Percentiles rank a stretch among this genome's conserved stretches.
Conservation (phyloP, 805 yeast genomes). For the Lipomyces chichibuensis region DNA sequence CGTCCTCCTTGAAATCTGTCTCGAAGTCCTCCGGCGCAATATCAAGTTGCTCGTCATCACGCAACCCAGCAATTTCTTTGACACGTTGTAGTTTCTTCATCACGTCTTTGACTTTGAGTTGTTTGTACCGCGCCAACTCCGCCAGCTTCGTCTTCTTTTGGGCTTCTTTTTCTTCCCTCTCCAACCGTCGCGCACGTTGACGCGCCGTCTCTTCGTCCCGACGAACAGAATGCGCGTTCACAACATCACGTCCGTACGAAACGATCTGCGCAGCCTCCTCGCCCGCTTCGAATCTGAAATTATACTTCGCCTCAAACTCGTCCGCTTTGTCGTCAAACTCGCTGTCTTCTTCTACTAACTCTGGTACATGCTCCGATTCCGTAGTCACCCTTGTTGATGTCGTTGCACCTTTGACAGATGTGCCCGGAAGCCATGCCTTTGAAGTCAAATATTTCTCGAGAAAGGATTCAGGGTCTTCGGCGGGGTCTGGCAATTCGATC, state of each 20-base stretch:
- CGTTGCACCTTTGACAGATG: slow-evolving; percentile 1
- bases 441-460: slow-evolving; percentile 69
- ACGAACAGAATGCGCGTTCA: slow-evolving; percentile 80
- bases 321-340: slow-evolving; percentile 93
- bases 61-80: slow-evolving; percentile 63
- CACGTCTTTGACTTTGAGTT: slow-evolving; percentile 73
- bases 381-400: not conserved
- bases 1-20: slow-evolving; percentile 81
- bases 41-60: slow-evolving; percentile 60
- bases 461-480: slow-evolving; percentile 65
- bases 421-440: slow-evolving; percentile 80
- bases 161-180: slow-evolving; percentile 56
- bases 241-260: slow-evolving; percentile 80
- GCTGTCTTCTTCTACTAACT: slow-evolving; percentile 59
- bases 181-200: slow-evolving; percentile 78
- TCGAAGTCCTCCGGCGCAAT: slow-evolving; percentile 66
- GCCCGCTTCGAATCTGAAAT: slow-evolving; percentile 85
- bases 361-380: slow-evolving; percentile 34
- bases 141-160: slow-evolving; percentile 61
- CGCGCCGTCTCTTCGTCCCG: slow-evolving; percentile 74
- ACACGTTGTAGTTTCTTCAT: slow-evolving; percentile 69
- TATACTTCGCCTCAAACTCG: slow-evolving; percentile 86
- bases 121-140: slow-evolving; percentile 70
- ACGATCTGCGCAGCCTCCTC: slow-evolving; percentile 80
- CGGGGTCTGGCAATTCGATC: slow-evolving; percentile 65